Percentiles rank a stretch among this genome's conserved stretches.
These are phyloP conservation scores for Aspergillus calidoustus DNA, from an alignment of 2,329 filamentous ascomycete genomes.

Conservation along the genomic window DNA sequence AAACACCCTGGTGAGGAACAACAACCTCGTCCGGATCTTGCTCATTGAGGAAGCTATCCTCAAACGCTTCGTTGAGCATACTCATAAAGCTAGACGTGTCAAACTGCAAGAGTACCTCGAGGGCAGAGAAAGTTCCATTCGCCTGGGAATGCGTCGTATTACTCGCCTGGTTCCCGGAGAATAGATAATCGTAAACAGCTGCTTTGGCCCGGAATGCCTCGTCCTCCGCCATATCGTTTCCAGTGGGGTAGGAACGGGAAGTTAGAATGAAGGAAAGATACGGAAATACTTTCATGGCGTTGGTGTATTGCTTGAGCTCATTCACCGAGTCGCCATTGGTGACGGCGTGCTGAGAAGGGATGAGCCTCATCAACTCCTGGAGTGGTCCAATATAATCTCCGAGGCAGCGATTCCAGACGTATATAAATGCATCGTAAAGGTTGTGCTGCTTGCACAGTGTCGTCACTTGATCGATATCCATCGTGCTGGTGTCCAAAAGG, in stretches of 20 bases:
- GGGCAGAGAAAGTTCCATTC: slow-evolving; percentile 81
- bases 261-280: slow-evolving; percentile 93
- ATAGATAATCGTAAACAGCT: slow-evolving; percentile 90
- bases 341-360: slow-evolving; percentile 30
- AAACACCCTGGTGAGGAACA: slow-evolving; percentile 57
- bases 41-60: slow-evolving; percentile 90
- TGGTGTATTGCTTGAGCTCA: slow-evolving; percentile 60
- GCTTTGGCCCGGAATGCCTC: slow-evolving; percentile 78
- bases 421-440: slow-evolving; percentile 92
- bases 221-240: slow-evolving; percentile 72
- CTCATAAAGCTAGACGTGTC: slow-evolving; percentile 93
- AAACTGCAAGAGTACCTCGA: slow-evolving; percentile 82
- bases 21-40: slow-evolving; percentile 67
- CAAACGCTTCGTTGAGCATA: slow-evolving; percentile 94
- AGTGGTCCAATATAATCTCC: slow-evolving; percentile 89
- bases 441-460: slow-evolving; percentile 87
- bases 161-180: slow-evolving; percentile 68
- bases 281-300: slow-evolving; percentile 89
- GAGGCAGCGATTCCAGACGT: slow-evolving; percentile 93
- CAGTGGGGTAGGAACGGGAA: slow-evolving; percentile 88
- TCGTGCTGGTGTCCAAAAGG: slow-evolving; percentile 83
- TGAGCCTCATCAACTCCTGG: slow-evolving; percentile 71
- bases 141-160: slow-evolving; percentile 46
- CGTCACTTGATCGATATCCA: slow-evolving; percentile 94
- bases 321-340: slow-evolving; percentile 55